Conservation (phyloP, 1,284 basidiomycete species). For the Somion occarium region DNA sequence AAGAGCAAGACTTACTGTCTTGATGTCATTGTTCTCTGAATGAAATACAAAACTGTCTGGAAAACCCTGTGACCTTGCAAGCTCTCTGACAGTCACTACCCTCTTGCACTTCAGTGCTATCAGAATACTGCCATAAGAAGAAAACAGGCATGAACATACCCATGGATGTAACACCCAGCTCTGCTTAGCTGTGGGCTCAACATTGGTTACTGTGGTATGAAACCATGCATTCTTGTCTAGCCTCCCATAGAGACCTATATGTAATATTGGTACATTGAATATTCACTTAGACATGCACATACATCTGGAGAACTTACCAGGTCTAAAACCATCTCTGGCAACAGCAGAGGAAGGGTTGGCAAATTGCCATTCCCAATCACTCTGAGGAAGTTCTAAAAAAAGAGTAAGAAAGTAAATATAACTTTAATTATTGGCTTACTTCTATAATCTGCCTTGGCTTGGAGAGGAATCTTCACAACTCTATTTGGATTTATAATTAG, state of each 20-base stretch:
- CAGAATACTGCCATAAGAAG: background rate
- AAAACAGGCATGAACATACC: slow-evolving; percentile 30
- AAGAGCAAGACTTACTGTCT: slow-evolving; percentile 43
- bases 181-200: slow-evolving; percentile 72
- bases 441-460: slow-evolving; percentile 51
- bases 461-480: slow-evolving; percentile 48
- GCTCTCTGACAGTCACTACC: slow-evolving; percentile 65
- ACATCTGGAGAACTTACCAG: slow-evolving; percentile 31
- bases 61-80: slow-evolving; percentile 74
- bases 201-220: slow-evolving; percentile 67
- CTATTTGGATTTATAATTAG: slow-evolving; percentile 24
- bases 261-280: background rate
- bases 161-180: slow-evolving; percentile 59
- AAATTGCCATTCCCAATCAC: slow-evolving; percentile 47
- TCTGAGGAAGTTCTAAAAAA: slow-evolving; percentile 28
- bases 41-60: slow-evolving; percentile 65
- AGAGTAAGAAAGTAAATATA: background rate
- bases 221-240: slow-evolving; percentile 51
- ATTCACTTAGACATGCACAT: background rate
- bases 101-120: slow-evolving; percentile 45
- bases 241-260: slow-evolving; percentile 56
- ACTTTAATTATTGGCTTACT: slow-evolving; percentile 29
- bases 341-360: slow-evolving; percentile 52
- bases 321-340: slow-evolving; percentile 42
- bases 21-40: slow-evolving; percentile 43